Conservation (phyloP, 2,329 filamentous ascomycete genomes). For the Simplicillium sp. region DNA sequence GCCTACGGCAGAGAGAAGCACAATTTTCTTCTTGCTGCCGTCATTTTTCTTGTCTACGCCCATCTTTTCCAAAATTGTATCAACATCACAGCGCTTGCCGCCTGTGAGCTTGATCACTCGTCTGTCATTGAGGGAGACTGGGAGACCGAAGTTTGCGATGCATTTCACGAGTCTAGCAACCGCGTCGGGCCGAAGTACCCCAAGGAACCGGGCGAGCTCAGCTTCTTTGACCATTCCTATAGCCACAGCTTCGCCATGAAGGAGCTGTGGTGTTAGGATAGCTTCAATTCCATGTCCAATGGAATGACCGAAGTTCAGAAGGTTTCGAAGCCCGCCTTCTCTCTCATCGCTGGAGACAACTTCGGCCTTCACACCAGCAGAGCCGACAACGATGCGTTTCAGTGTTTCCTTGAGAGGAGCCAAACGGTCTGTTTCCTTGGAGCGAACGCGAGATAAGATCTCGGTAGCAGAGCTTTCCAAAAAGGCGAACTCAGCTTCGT, state of each 20-base stretch:
- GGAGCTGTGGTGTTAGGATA: conserved; percentile 85
- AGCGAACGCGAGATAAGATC: conserved; percentile 47
- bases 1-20: conserved; percentile 83
- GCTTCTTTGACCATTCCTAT: conserved; percentile 99
- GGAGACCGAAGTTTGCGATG: conserved; percentile 86
- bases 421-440: conserved; percentile 45
- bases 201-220: conserved; percentile 81
- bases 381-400: conserved; percentile 76
- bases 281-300: conserved; percentile 97
- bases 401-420: conserved; percentile 60
- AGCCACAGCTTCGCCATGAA: conserved; percentile 91
- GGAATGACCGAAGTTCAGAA: conserved; percentile 96
- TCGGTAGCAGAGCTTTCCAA: conserved; percentile 72
- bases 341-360: conserved; percentile 93
- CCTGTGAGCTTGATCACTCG: conserved; percentile 73
- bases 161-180: conserved; percentile 88
- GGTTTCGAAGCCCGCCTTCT: conserved; percentile 85
- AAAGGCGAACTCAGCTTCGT: conserved; percentile 75
- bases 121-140: conserved; percentile 76
- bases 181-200: conserved; percentile 74
- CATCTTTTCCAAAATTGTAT: conserved; percentile 85
- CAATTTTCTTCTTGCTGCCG: conserved; percentile 89
- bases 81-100: conserved; percentile 78
- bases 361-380: conserved; percentile 84
- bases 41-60: conserved; percentile 98